A percentile compares a stretch with the other conserved stretches of the same genome.
Evolutionary conservation across 306 rosid genomes (phyloP).

Genomic region (Argentina anserina): DNA sequence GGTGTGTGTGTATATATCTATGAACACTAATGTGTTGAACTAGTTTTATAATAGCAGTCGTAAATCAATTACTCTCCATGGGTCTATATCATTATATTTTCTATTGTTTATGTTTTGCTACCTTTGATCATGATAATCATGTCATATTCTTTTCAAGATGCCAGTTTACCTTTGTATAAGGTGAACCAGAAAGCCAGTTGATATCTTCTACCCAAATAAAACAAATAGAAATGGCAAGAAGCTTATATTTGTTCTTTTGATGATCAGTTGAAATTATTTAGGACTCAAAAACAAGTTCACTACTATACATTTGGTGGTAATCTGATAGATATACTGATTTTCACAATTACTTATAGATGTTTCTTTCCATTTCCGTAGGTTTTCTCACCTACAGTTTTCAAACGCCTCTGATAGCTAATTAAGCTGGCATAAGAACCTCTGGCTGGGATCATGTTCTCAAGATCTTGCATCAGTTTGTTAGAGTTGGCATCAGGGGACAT

Average conservation of each 20-base stretch:
- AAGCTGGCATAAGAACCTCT: background rate
- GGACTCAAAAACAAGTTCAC: background rate
- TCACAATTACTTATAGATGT: constrained; percentile 9
- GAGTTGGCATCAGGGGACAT: constrained; percentile 62
- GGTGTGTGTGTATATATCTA: background rate
- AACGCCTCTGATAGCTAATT: constrained; percentile 6
- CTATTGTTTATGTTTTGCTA: background rate
- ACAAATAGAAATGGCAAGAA: no score
- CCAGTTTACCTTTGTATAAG: background rate
- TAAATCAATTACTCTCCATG: background rate
- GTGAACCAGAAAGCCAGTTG: background rate
- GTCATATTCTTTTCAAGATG: background rate
- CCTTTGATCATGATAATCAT: background rate
- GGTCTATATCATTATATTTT: background rate
- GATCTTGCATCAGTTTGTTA: constrained; percentile 53
- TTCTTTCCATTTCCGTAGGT: constrained; percentile 29
- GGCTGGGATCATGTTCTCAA: constrained; percentile 46
- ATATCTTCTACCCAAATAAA: background rate
- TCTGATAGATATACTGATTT: background rate
- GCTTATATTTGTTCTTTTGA: background rate
- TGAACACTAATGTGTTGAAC: background rate
- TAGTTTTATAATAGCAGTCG: background rate
- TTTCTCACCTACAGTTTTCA: constrained; percentile 8
- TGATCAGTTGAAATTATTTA: background rate
- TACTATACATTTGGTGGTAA: background rate